Evolutionary conservation across 257 asterid genomes (phyloP).

Genomic region (Fraxinus americana): DNA sequence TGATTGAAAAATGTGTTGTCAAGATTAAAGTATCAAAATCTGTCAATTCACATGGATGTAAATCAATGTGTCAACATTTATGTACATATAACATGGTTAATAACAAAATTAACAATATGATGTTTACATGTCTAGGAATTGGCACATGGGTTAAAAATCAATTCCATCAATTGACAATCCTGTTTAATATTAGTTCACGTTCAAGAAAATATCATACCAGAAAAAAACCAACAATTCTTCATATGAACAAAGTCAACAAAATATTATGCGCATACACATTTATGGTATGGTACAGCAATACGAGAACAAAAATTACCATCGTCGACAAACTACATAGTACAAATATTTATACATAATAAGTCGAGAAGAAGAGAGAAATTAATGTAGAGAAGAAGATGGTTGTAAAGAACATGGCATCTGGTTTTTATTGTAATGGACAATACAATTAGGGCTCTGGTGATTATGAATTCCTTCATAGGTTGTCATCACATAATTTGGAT

Average conservation of each 20-base stretch:
- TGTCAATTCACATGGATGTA: too few relatives aligned
- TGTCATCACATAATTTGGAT: slow-evolving; percentile 48
- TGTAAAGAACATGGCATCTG: slow-evolving; percentile 4
- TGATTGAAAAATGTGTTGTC: too few relatives aligned
- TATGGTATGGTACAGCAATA: background rate
- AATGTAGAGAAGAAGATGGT: background rate
- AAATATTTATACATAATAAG: background rate
- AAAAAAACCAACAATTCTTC: background rate
- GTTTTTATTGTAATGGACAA: slow-evolving; percentile 11
- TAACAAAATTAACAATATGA: too few relatives aligned
- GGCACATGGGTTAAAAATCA: too few relatives aligned
- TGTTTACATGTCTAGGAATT: too few relatives aligned
- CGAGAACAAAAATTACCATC: background rate
- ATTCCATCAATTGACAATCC: too few relatives aligned
- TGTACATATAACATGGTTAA: too few relatives aligned
- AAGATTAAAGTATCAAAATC: too few relatives aligned
- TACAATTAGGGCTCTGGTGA: slow-evolving; percentile 33
- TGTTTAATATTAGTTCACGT: background rate
- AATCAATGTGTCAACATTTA: too few relatives aligned
- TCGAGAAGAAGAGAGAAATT: background rate
- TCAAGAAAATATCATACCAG: background rate
- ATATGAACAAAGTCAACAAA: background rate
- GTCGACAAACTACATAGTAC: background rate
- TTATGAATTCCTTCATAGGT: slow-evolving; percentile 54
- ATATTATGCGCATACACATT: background rate